These are phyloP conservation scores for Hyaloscypha variabilis DNA, from an alignment of 495 filamentous ascomycete genomes.

Conservation along the genomic window DNA sequence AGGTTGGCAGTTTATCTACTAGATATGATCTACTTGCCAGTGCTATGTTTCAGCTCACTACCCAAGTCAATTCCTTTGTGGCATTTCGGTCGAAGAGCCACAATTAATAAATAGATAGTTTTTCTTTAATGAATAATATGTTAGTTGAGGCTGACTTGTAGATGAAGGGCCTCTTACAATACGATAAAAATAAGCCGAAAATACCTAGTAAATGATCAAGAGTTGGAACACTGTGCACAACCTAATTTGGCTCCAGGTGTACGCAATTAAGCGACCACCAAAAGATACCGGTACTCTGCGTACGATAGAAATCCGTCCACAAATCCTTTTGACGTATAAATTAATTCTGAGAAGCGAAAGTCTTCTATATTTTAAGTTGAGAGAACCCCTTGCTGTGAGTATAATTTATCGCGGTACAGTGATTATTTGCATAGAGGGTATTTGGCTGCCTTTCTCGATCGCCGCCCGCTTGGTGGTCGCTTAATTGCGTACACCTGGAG, in stretches of 20 bases:
- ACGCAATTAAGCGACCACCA: too few species aligned
- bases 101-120: slow-evolving; percentile 22
- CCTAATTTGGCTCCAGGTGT: slow-evolving; percentile 17
- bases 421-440: too few species aligned
- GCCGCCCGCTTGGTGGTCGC: too few species aligned
- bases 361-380: too few species aligned
- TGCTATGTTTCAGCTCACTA: slow-evolving; percentile 29
- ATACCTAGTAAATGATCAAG: slow-evolving; percentile 21
- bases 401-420: too few species aligned
- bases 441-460: too few species aligned
- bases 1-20: slow-evolving; percentile 25
- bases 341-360: too few species aligned
- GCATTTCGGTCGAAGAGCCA: slow-evolving; percentile 23
- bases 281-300: too few species aligned
- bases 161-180: slow-evolving; percentile 22
- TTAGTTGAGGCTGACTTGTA: slow-evolving; percentile 20
- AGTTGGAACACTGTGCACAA: slow-evolving; percentile 19
- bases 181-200: slow-evolving; percentile 22
- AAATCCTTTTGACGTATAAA: too few species aligned
- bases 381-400: too few species aligned
- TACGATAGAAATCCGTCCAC: too few species aligned
- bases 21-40: slow-evolving; percentile 27
- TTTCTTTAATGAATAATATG: slow-evolving; percentile 24
- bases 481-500: too few species aligned
- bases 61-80: slow-evolving; percentile 25